Evolutionary conservation across 73 alveolate genomes (phyloP).

Genomic region (Loxodes magnus): DNA sequence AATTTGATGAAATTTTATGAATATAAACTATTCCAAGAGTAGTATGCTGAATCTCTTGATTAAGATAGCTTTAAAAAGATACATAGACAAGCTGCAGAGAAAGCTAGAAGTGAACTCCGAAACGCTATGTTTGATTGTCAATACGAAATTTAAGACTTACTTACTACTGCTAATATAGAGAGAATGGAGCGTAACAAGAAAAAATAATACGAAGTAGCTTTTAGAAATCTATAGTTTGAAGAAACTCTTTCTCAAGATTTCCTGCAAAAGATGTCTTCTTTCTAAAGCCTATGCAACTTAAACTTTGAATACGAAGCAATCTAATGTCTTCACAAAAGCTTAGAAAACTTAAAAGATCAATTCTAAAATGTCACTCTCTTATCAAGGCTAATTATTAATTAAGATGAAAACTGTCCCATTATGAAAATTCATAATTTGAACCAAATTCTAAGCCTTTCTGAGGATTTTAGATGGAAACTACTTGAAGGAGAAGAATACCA

Average conservation of each 20-base stretch:
- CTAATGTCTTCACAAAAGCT: conserved; percentile 4
- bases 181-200: conserved; percentile 23
- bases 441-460: too few relatives aligned
- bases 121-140: conserved; percentile 47
- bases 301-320: conserved; percentile 30
- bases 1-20: conserved; percentile 17
- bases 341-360: background rate
- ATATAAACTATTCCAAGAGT: conserved; percentile 14
- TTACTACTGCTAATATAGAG: conserved; percentile 17
- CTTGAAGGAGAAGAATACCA: too few relatives aligned
- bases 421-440: background rate
- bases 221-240: conserved; percentile 22
- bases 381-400: too few relatives aligned
- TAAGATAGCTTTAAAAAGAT: conserved; percentile 18
- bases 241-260: conserved; percentile 25
- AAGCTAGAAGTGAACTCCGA: conserved; percentile 32
- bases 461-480: too few relatives aligned
- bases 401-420: background rate
- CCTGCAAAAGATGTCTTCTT: conserved; percentile 17
- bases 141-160: conserved; percentile 31
- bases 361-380: background rate
- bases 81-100: conserved; percentile 15
- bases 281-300: conserved; percentile 17
- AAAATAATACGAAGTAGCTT: conserved; percentile 30
- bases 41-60: conserved; percentile 5